Evolutionary conservation across 2,329 filamentous ascomycete genomes (phyloP).

Genomic region (Trichothecium sympodiale): DNA sequence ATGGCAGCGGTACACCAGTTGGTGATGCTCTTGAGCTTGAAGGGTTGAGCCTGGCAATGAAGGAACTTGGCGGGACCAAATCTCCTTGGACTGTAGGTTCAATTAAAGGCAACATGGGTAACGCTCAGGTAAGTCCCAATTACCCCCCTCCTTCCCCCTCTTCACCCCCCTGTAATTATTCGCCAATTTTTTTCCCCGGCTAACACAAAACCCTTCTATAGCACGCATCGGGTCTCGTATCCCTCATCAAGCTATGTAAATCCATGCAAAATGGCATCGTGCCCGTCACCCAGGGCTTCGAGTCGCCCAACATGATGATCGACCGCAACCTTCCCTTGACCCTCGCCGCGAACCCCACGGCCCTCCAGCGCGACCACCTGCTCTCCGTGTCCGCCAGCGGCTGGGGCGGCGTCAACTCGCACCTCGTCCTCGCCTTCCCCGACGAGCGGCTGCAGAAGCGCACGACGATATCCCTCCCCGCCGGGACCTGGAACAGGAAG

Average conservation of each 20-base stretch:
- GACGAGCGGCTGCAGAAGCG: slow-evolving; percentile 3
- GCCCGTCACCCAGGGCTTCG: slow-evolving; percentile 4
- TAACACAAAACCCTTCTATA: no score
- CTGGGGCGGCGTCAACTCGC: slow-evolving; percentile 35
- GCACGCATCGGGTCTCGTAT: slow-evolving; percentile 7
- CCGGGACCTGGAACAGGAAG: slow-evolving; percentile 2
- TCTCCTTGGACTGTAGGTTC: slow-evolving; percentile 5
- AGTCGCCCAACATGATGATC: slow-evolving; percentile 4
- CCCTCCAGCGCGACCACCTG: slow-evolving; percentile 2
- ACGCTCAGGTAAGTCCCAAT: no score
- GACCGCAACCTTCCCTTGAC: slow-evolving; percentile 3
- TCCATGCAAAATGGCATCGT: slow-evolving; percentile 6
- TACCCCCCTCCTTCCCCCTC: no score
- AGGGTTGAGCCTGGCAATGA: slow-evolving; percentile 5
- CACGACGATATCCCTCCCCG: slow-evolving; percentile 1
- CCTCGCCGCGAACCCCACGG: slow-evolving; percentile 2
- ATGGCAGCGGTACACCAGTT: slow-evolving; percentile 8
- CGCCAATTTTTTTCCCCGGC: no score
- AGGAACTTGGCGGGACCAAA: slow-evolving; percentile 1
- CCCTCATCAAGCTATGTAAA: slow-evolving; percentile 8
- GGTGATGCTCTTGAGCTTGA: slow-evolving; percentile 7
- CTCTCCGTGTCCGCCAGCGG: slow-evolving; percentile 24
- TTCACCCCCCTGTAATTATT: no score
- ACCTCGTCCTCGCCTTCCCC: slow-evolving; percentile 30
- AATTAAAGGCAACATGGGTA: slow-evolving; percentile 7